Conservation (phyloP, 2,329 filamentous ascomycete genomes). For the Apiospora saccharicola region DNA sequence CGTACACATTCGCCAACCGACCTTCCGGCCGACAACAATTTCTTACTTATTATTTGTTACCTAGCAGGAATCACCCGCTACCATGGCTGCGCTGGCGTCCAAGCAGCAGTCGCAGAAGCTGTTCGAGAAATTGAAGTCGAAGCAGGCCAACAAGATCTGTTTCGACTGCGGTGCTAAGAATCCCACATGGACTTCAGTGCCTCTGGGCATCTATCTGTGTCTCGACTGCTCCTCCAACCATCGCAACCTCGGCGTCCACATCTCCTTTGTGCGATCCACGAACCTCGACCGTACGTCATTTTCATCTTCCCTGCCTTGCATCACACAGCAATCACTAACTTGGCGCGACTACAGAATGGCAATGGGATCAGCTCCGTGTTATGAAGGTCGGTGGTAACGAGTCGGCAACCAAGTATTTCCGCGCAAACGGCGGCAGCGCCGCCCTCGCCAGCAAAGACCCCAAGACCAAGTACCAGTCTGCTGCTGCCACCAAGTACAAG, state of each 20-base stretch:
- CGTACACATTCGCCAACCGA: not conserved
- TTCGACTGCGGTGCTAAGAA: slow-evolving; percentile 99
- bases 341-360: slow-evolving; percentile 72
- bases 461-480: slow-evolving; percentile 96
- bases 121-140: slow-evolving; percentile 96
- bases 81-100: slow-evolving; percentile 75
- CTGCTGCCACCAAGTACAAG: slow-evolving; percentile 96
- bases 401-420: slow-evolving; percentile 97
- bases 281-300: slow-evolving; percentile 90
- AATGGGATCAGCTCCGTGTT: slow-evolving; percentile 96
- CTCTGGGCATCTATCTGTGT: slow-evolving; percentile 96
- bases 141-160: slow-evolving; percentile 97
- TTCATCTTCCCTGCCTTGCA: not conserved
- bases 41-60: slow-evolving; percentile 3
- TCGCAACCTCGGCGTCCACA: slow-evolving; percentile 96
- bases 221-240: slow-evolving; percentile 98
- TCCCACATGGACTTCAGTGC: slow-evolving; percentile 97
- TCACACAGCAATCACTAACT: not conserved
- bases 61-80: slow-evolving; percentile 41
- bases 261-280: slow-evolving; percentile 97
- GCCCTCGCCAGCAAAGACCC: slow-evolving; percentile 95
- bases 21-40: slow-evolving; percentile 3
- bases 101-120: slow-evolving; percentile 97
- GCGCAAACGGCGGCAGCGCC: slow-evolving; percentile 92
- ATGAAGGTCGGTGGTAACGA: slow-evolving; percentile 99